Percentiles rank a stretch among this genome's conserved stretches.
Evolutionary conservation across 2,329 filamentous ascomycete genomes (phyloP).

Genomic region (Metarhizium anisopliae): DNA sequence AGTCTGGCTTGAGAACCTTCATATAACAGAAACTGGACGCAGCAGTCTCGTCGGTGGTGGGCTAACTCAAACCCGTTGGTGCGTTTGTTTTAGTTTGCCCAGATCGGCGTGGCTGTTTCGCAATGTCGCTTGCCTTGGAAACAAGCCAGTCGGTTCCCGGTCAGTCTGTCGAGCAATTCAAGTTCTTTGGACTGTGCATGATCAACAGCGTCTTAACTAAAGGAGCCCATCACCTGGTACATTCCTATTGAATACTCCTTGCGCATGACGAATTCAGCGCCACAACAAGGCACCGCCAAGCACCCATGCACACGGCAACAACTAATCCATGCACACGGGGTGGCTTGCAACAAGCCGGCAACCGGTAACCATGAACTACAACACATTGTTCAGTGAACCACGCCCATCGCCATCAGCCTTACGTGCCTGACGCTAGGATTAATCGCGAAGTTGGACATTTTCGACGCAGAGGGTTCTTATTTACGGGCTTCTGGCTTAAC

Average conservation of each 20-base stretch:
- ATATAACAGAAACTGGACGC: no score
- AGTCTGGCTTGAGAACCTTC: no score
- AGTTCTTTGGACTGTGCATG: no score
- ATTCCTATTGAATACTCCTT: no score
- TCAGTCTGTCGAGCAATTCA: no score
- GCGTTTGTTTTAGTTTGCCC: neutral
- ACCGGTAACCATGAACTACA: neutral
- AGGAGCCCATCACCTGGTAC: no score
- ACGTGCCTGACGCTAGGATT: neutral
- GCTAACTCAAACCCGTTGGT: no score
- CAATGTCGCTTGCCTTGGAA: neutral
- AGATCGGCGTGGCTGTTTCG: neutral
- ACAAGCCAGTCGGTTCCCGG: neutral
- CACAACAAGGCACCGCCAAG: no score
- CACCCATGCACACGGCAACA: no score
- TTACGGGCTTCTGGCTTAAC: neutral
- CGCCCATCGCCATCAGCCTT: neutral
- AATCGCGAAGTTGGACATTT: neutral
- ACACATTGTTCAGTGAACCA: neutral
- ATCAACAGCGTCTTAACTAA: no score
- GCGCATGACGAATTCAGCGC: no score
- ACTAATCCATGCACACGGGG: neutral
- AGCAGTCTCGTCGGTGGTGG: no score
- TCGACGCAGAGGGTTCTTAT: neutral
- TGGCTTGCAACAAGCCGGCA: neutral